Conservation (phyloP, 345 rosid genomes). For the Eutrema heterophyllum region DNA sequence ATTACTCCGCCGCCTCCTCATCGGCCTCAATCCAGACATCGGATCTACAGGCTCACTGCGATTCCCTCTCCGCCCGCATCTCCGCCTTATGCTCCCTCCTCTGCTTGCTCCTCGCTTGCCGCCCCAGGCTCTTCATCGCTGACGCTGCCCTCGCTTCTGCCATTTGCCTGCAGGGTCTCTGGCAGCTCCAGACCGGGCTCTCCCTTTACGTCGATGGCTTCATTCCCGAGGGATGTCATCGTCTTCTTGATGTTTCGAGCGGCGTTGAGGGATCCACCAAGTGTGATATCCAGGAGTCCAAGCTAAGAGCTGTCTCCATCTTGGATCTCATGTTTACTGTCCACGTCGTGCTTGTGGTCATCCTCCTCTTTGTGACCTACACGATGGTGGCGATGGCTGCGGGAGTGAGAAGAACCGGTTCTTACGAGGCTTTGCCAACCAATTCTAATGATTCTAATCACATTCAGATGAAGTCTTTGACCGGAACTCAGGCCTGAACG, state of each 20-base stretch:
- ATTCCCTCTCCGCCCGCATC: conserved; percentile 57
- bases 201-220: conserved; percentile 80
- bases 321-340: conserved; percentile 72
- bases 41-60: conserved; percentile 79
- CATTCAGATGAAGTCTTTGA: conserved; percentile 82
- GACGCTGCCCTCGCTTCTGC: conserved; percentile 67
- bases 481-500: conserved; percentile 73
- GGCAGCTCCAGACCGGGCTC: conserved; percentile 87
- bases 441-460: conserved; percentile 40
- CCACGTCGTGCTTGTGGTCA: conserved; percentile 61
- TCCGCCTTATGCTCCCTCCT: conserved; percentile 59
- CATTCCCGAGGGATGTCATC: conserved; percentile 87
- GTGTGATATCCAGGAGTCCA: conserved; percentile 75
- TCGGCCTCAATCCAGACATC: conserved; percentile 75
- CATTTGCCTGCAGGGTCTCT: conserved; percentile 75
- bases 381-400: conserved; percentile 49
- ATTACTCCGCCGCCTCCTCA: conserved; percentile 50
- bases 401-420: conserved; percentile 53
- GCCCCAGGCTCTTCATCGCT: conserved; percentile 59
- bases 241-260: conserved; percentile 59
- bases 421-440: conserved; percentile 77
- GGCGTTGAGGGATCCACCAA: conserved; percentile 86
- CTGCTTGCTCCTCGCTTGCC: conserved; percentile 64
- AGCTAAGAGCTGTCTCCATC: conserved; percentile 73
- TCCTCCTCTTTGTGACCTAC: conserved; percentile 48